Base-by-base conservation (phyloP, 2,329 filamentous ascomycete genomes). In the Penicillium sclerotiorum region DNA sequence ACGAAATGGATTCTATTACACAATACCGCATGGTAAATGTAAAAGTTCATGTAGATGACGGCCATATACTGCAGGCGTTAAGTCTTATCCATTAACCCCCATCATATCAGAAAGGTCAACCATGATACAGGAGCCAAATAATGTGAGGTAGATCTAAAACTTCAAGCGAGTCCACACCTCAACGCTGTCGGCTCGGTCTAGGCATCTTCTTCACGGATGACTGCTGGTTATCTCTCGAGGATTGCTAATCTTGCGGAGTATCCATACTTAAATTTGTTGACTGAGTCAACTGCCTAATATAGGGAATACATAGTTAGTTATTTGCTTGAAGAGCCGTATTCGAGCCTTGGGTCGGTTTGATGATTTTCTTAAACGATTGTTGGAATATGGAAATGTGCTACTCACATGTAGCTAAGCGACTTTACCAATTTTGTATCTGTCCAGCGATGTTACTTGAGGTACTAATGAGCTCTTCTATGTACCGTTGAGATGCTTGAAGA, bases 391-490 rank as follows among this genome's bases (percentile, higher is more conserved):
- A 2, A 2, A 43, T 43, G 8, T 32, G 8, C 32, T 32, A 17
- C 17, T 43, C 40, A 20, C 40, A 43, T 15, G 40, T 27, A 13
- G 40, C 27, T 27, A 33, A 43, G 27, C 25, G 40, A 22, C 25
- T 15, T 43, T 43, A 25, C 40, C 27, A 17, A 17, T 43, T 32
- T 15, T 43, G 40, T 27, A 43, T 32, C 40, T 9, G 18, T 30
- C 2, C 40, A 9, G 27, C 25, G 32, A 33, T n/a, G 18, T 22
- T n/a, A 15, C 12, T 43, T 27, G 17, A 32, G n/a, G 9, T 30
- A 32, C 33, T 17, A 18, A 32, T 33, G 27, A 43, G 40, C 40
- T 43, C 18, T 32, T 33, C 40, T 33, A 43, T 43, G 40, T 27
- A 17, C 15, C 11, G 40, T 27, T 43, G 40, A 17, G 27, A 25